These are phyloP conservation scores for Helminthosporium solani DNA, from an alignment of 2,329 filamentous ascomycete species.

Conservation along the genomic window DNA sequence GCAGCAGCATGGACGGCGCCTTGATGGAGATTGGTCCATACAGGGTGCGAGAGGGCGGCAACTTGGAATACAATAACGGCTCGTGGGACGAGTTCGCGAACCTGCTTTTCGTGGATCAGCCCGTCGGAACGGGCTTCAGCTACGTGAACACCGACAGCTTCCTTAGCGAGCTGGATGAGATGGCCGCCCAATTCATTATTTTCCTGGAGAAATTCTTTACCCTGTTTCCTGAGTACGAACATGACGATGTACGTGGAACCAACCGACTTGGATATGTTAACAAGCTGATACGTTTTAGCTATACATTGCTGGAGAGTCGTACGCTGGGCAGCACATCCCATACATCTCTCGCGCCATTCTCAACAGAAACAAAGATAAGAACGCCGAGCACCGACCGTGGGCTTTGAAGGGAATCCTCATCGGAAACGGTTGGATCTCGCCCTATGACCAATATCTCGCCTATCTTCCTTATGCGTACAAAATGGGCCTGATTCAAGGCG, in stretches of 20 bases:
- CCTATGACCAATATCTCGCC: slow-evolving; percentile 82
- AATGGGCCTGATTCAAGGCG: slow-evolving; percentile 68
- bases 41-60: slow-evolving; percentile 70
- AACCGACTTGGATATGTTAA: neutral
- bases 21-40: slow-evolving; percentile 97
- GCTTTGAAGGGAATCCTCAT: slow-evolving; percentile 83
- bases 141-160: slow-evolving; percentile 90
- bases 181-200: slow-evolving; percentile 82
- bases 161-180: slow-evolving; percentile 78
- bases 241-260: slow-evolving; percentile 74
- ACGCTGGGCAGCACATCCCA: slow-evolving; percentile 93
- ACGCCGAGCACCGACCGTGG: slow-evolving; percentile 57
- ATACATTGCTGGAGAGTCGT: slow-evolving; percentile 94
- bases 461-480: slow-evolving; percentile 83
- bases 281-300: slow-evolving; percentile 57
- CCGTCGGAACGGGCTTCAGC: slow-evolving; percentile 94
- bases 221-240: slow-evolving; percentile 86
- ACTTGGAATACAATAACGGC: slow-evolving; percentile 82
- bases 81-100: slow-evolving; percentile 99
- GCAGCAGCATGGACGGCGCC: slow-evolving; percentile 94
- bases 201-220: slow-evolving; percentile 92
- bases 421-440: slow-evolving; percentile 97
- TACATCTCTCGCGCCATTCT: slow-evolving; percentile 93
- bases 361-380: slow-evolving; percentile 70
- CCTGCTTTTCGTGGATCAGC: slow-evolving; percentile 93